Evolutionary conservation across 108 stramenopile genomes (phyloP).

Genomic region (Fistulifera pelliculosa): DNA sequence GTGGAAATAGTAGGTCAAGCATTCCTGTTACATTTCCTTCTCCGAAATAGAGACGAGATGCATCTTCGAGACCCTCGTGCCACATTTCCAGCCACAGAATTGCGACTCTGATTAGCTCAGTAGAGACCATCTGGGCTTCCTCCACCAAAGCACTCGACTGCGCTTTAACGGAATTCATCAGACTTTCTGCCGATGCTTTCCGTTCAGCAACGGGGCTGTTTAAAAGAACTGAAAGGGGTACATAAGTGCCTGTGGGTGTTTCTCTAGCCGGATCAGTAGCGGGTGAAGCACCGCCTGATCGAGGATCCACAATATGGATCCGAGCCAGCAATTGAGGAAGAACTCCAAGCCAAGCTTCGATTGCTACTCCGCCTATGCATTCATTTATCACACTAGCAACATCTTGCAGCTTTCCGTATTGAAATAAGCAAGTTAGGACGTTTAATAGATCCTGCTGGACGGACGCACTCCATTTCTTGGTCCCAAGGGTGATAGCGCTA

Average conservation of each 20-base stretch:
- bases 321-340: conserved; percentile 98
- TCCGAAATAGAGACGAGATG: conserved; percentile 81
- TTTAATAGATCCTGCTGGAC: conserved; percentile 98
- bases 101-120: conserved; percentile 97
- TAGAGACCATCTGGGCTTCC: conserved; percentile 90
- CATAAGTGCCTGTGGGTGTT: conserved; percentile 96
- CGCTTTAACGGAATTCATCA: conserved; percentile 79
- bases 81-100: conserved; percentile 98
- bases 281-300: conserved; percentile 80
- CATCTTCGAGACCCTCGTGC: conserved; percentile 97
- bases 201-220: conserved; percentile 87
- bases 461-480: conserved; percentile 83
- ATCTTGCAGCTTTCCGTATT: conserved; percentile 79
- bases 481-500: conserved; percentile 84
- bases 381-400: conserved; percentile 63
- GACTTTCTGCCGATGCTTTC: conserved; percentile 78
- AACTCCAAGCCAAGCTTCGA: conserved; percentile 97
- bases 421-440: conserved; percentile 91
- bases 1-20: conserved; percentile 75
- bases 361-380: conserved; percentile 58
- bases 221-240: conserved; percentile 93
- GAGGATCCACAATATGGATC: conserved; percentile 81
- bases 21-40: conserved; percentile 93
- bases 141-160: conserved; percentile 86
- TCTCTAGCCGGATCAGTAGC: conserved; percentile 73